Evolutionary conservation across 2,329 filamentous ascomycete genomes (phyloP), one percentile per base, ranked within the genome.

Genomic region (Xylaria sp.): DNA sequence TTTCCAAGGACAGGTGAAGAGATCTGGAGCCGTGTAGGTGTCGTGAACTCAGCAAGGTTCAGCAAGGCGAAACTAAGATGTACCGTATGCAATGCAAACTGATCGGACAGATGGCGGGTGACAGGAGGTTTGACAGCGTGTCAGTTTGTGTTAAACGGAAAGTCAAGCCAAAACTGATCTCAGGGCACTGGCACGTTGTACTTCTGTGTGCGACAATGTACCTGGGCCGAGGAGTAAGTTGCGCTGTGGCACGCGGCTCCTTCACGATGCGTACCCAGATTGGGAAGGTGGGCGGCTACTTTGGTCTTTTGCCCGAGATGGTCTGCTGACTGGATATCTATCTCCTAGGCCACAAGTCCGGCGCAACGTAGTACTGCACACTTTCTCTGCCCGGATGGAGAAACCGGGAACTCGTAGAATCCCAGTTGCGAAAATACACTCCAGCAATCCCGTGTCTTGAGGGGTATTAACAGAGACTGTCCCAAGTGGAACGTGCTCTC

Each of bases 261-360:
- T 61, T 67, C 66, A 71, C 64, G 61, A 71, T 72, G 70, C 42
- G 65, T 66, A 67, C 68, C 73, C 70, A 69, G 63, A 71, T 73
- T 70, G 63, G 73, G 72, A 72, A 74, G 73, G 73, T 75, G 70
- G 66, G 66, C 68, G 49, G 40, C 33, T 31, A 50, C 52, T 43
- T 60, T 47, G 40, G 28, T 60, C 40, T 52, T 68, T 60, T 60
- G 66, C 61, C 67, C 68, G 68, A 72, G 60, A 70, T 67, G 65
- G 67, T 64, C 68, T 68, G 70, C 51, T 69, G 69, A 72, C 65
- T 70, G 60, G n/a, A n/a, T n/a, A n/a, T 69, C 59, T 70, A 64
- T 62, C 53, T 51, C 35, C 40, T 43, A 33, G 19, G 66, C 60
- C 46, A 56, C 61, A 64, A 60, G 46, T 53, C 35, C 56, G 68